Conservation (phyloP, 2,329 filamentous ascomycete genomes). For the Cyphellophora attinorum region DNA sequence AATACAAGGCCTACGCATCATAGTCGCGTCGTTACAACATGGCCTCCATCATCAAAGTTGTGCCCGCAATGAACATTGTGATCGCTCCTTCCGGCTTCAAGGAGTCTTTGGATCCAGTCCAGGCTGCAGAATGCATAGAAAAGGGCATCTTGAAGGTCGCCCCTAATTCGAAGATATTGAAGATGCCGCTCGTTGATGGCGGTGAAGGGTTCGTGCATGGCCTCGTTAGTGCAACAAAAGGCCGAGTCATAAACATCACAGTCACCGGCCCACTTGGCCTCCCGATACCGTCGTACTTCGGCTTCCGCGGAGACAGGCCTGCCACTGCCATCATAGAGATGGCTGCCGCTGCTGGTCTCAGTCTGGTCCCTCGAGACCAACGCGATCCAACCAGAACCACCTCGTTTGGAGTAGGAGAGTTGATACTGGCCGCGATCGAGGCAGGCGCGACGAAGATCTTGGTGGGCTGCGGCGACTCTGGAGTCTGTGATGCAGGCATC, state of each 20-base stretch:
- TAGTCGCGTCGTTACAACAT: too few species aligned
- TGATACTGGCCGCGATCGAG: slow-evolving; percentile 38
- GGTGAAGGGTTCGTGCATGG: slow-evolving; percentile 44
- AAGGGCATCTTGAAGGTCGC: slow-evolving; percentile 36
- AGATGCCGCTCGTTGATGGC: slow-evolving; percentile 44
- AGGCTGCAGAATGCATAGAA: slow-evolving; percentile 43
- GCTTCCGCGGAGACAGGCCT: slow-evolving; percentile 27
- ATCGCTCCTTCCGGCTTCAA: slow-evolving; percentile 47
- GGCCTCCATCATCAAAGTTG: too few species aligned
- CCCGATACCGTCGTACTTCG: slow-evolving; percentile 36
- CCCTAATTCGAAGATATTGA: slow-evolving; percentile 33
- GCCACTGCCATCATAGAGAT: slow-evolving; percentile 43
- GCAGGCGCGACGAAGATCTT: slow-evolving; percentile 37
- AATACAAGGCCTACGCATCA: too few species aligned
- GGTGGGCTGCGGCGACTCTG: slow-evolving; percentile 45
- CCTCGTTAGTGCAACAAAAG: slow-evolving; percentile 34
- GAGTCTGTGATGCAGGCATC: slow-evolving; percentile 44
- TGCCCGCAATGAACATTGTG: slow-evolving; percentile 25
- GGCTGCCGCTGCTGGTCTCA: slow-evolving; percentile 43
- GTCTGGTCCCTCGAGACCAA: slow-evolving; percentile 34
- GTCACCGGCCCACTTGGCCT: slow-evolving; percentile 38
- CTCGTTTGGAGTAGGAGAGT: slow-evolving; percentile 42
- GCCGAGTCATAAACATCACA: slow-evolving; percentile 26
- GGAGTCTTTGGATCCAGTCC: slow-evolving; percentile 39
- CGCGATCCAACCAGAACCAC: slow-evolving; percentile 41